These are phyloP conservation scores for Monosporozyma siamensis DNA, from an alignment of 805 yeast species.

Conservation along the genomic window DNA sequence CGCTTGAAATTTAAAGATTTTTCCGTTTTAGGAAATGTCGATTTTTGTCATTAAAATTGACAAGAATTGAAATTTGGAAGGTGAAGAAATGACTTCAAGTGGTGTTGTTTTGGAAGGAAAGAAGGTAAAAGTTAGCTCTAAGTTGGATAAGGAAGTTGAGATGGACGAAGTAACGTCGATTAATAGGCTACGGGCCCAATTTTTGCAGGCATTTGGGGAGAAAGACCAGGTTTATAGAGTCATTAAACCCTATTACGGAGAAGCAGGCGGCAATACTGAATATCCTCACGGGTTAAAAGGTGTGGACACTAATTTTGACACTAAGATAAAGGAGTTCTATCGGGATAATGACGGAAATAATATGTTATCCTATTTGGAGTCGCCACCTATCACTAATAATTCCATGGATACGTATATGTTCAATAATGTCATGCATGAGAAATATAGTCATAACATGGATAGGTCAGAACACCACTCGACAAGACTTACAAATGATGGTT, in stretches of 20 bases:
- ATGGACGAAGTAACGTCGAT: conserved; percentile 25
- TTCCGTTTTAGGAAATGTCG: background rate
- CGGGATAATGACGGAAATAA: conserved; percentile 14
- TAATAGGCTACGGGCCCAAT: conserved; percentile 25
- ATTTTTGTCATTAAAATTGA: too few relatives aligned
- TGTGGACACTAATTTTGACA: background rate
- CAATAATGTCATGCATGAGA: background rate
- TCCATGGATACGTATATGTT: conserved; percentile 7
- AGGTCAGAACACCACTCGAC: too few relatives aligned
- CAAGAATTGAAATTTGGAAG: too few relatives aligned
- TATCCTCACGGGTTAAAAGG: conserved; percentile 8
- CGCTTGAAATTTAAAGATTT: conserved; percentile 3
- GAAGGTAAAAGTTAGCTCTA: too few relatives aligned
- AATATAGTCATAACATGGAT: too few relatives aligned
- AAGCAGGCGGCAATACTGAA: conserved; percentile 1
- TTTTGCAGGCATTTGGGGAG: conserved; percentile 21
- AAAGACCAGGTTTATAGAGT: conserved; percentile 26
- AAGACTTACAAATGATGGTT: too few relatives aligned
- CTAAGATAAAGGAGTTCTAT: conserved; percentile 11
- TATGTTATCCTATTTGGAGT: conserved; percentile 17
- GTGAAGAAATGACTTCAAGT: too few relatives aligned
- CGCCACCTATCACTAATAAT: conserved; percentile 25
- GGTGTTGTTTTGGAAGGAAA: too few relatives aligned
- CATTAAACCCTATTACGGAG: conserved; percentile 20
- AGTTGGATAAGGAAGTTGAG: too few relatives aligned